phyloP scores from a whole-genome alignment of 1,284 basidiomycete genomes.

The Puccinia hordei region DNA sequence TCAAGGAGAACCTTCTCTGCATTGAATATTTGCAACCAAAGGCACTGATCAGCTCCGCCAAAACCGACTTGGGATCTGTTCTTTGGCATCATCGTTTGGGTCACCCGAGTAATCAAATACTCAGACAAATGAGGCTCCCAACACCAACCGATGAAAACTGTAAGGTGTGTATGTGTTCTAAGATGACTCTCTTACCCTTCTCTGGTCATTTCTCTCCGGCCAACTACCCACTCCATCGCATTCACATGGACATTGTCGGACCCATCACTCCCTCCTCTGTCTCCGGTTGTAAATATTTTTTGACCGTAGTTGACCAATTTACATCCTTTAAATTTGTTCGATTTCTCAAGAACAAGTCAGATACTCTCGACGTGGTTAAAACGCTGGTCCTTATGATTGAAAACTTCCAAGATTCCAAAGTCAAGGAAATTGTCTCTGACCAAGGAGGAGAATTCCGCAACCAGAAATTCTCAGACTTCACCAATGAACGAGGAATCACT shows the following conservation, averaged over 20 bases:
- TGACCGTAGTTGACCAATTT: constrained; percentile 14
- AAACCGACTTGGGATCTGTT: too few relatives aligned
- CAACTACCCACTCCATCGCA: not conserved
- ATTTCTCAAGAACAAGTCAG: constrained; percentile 18
- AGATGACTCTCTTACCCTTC: constrained; percentile 9
- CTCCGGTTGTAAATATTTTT: constrained; percentile 10
- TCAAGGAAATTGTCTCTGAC: constrained; percentile 53
- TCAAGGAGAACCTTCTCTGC: not conserved
- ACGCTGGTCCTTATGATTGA: not conserved
- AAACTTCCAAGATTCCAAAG: not conserved
- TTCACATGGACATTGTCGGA: constrained; percentile 18
- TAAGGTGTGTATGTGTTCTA: not conserved
- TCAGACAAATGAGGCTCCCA: not conserved
- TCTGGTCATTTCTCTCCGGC: not conserved
- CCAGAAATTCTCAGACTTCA: constrained; percentile 55
- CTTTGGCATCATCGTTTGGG: not conserved
- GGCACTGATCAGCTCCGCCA: not conserved
- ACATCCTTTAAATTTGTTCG: constrained; percentile 14
- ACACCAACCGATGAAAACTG: not conserved
- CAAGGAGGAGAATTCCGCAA: constrained; percentile 58
- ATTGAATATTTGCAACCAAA: not conserved
- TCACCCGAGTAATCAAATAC: not conserved
- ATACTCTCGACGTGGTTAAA: not conserved
- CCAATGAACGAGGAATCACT: constrained; percentile 57
- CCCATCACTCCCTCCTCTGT: not conserved